These are phyloP conservation scores for Xylaria sp. DNA, from an alignment of 2,329 filamentous ascomycete species.

Conservation along the genomic window DNA sequence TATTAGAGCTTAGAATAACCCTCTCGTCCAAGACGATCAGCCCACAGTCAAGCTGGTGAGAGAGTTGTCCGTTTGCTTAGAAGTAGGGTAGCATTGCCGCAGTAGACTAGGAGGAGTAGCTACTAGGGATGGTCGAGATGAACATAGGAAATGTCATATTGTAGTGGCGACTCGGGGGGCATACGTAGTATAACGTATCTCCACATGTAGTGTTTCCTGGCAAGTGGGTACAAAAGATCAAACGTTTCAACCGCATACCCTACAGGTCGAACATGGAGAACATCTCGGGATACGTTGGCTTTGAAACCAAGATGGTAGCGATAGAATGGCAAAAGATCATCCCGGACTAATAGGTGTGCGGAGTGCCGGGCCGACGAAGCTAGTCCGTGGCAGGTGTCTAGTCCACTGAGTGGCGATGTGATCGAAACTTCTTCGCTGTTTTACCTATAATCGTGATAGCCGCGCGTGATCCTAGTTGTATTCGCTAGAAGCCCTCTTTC, in stretches of 20 bases:
- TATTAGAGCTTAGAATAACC: not conserved
- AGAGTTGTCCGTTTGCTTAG: not conserved
- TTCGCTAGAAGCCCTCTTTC: constrained; percentile 64
- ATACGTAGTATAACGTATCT: not conserved
- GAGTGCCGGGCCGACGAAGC: not conserved
- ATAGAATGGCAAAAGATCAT: not conserved
- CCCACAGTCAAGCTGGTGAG: not conserved
- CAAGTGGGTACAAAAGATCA: not conserved
- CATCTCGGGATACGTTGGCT: not conserved
- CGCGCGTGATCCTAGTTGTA: not conserved
- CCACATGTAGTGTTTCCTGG: not conserved
- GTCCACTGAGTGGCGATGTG: not conserved
- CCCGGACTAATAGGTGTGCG: not conserved
- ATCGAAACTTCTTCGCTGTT: constrained; percentile 1
- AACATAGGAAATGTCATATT: not conserved
- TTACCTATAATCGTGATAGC: not conserved
- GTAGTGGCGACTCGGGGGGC: not conserved
- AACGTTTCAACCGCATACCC: not conserved
- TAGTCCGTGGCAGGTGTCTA: not conserved
- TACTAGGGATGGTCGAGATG: not conserved
- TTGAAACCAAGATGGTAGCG: not conserved
- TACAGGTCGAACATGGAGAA: not conserved
- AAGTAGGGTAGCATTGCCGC: not conserved
- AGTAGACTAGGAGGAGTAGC: not conserved
- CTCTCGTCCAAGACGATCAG: not conserved